Conservation (phyloP, 257 asterid genomes). For the Solanum verrucosum region DNA sequence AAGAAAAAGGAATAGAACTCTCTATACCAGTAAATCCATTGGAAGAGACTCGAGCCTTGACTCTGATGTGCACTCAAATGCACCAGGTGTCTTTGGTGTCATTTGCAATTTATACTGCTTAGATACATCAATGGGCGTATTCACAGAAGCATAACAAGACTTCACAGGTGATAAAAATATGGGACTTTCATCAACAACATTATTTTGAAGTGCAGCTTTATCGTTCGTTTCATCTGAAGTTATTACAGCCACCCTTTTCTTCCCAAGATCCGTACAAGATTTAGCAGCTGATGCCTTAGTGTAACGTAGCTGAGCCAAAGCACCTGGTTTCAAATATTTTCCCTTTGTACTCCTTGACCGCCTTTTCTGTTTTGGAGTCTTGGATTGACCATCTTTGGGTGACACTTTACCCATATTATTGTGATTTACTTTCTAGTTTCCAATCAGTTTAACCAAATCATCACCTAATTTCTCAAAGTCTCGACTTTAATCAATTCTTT, state of each 20-base stretch:
- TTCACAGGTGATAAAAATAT: conserved; percentile 44
- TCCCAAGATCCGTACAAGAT: conserved; percentile 75
- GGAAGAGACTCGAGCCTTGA: conserved; percentile 91
- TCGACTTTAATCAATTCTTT: neutral
- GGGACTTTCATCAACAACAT: conserved; percentile 23
- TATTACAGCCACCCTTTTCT: conserved; percentile 61
- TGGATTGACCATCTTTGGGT: conserved; percentile 43
- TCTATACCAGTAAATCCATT: conserved; percentile 72
- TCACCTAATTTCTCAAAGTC: neutral
- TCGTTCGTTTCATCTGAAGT: conserved; percentile 22
- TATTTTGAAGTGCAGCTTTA: conserved; percentile 17
- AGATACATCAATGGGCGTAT: conserved; percentile 15
- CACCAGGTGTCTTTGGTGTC: conserved; percentile 70
- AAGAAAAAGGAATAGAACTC: neutral
- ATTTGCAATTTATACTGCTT: conserved; percentile 33
- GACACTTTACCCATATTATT: conserved; percentile 23
- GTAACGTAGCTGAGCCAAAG: conserved; percentile 78
- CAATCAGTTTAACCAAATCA: neutral
- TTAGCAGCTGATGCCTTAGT: conserved; percentile 61
- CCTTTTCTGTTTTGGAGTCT: conserved; percentile 44
- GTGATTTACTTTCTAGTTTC: neutral
- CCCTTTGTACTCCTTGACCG: conserved; percentile 30
- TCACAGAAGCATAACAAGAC: conserved; percentile 38
- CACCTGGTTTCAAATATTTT: conserved; percentile 81
- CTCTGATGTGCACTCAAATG: conserved; percentile 36